Base-by-base conservation (phyloP, 164 flowering plant species). In the Aristolochia californica region DNA sequence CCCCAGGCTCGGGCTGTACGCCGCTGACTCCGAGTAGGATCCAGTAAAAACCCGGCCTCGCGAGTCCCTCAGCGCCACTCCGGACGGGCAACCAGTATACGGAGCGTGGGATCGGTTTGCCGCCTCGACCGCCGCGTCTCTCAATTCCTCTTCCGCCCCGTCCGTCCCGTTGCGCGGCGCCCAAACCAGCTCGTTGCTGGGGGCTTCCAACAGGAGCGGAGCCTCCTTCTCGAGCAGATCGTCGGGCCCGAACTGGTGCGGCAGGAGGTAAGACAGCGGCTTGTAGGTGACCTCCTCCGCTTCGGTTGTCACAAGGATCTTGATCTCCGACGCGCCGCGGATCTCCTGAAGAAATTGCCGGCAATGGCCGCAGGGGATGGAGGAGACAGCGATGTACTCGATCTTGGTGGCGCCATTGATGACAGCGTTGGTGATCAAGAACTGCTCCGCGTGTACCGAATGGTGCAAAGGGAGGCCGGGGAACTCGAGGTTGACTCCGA, bases 301-400 rank as follows among this genome's bases (percentile, higher is more conserved):
- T n/a, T 56, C 64, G n/a, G n/a, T n/a, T 2, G 79, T 61, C 59
- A 85, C 68, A 45, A 71, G 64, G 76, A 93, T 67, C 17, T 74
- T 64, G 68, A 83, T 76, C 12, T 75, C 69, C 5, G 77, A 51
- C 11, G 83, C 82, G 43, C 62, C 58, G 16, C 93, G 82, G 48
- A 91, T 66, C 60, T 88, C 98, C 59, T 93, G 98, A 44, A 91
- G 50, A 70, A 91, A 91, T 59, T 91, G 98, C 45, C 98, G 91
- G 80, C 97, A 91, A 74, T 91, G 97, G 72, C 98, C 98, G 69
- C 98, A 91, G 20, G 98, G 98, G 62, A 90, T 81, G 61, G 84
- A 59, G 56, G 97, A 88, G 64, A 87, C 94, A 64, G 91, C 97
- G 66, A 89, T 22, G 78, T 58, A 59, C 0, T 50, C 27, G 65